Base-by-base conservation (phyloP, 2,329 filamentous ascomycete genomes). In the Clonostachys chloroleuca region DNA sequence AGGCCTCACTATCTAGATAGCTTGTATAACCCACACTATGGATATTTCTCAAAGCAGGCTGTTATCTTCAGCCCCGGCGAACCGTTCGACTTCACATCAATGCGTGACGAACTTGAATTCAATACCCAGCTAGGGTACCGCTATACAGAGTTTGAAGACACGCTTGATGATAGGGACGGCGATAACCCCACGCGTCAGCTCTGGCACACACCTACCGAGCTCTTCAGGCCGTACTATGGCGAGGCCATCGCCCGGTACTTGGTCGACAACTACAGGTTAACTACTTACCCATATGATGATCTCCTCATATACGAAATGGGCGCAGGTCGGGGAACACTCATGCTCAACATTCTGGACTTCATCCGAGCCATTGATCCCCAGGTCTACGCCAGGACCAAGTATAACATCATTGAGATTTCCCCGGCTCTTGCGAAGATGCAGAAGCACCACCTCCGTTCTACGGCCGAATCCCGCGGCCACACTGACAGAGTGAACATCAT, bases 251-350 rank as follows among this genome's bases (percentile, higher is more conserved):
- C 92, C n/a, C 86, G 92, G 17, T 96, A 97, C 66, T 81, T 99
- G 41, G 85, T 97, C 55, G 86, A 89, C 55, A 96, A 99, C 72
- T 99, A 99, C 78, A 91, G 94, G 64, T 82, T 96, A 63, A 89
- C 89, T 41, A 82, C 90, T 47, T 97, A 94, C 64, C 94, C 94
- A 3, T 96, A 97, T 73, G 86, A 96, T 68, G 94, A 99, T 68
- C 80, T 99, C 45, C 89, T 95, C 58, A 95, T 99, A 65, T 99
- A 96, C 78, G 94, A 99, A 66, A 95, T 99, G 87, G 94, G 94
- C 45, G 94, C 94, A 37, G 94, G 94, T 58, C 92, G 96, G 59
- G 94, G 94, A 52, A 99, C 95, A 0, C 80, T 99, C 62, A 99
- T 99, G 94, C 78, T 94, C 62, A 99, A 99, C 67, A 92, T 99